phyloP scores from a whole-genome alignment of 257 asterid genomes.

The Przewalskia tangutica region DNA sequence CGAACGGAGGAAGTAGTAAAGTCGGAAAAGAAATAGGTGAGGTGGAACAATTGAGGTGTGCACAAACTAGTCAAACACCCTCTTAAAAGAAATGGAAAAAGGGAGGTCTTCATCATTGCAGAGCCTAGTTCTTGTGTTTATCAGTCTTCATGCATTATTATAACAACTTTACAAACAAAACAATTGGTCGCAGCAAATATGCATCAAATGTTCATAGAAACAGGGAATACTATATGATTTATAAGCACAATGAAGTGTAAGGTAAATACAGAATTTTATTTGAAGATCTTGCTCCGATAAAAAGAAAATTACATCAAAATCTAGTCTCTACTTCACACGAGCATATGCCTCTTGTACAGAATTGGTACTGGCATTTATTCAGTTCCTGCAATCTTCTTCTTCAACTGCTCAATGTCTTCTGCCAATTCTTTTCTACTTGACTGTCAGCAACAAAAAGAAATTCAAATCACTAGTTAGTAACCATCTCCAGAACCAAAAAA shows the following conservation, averaged over 20 bases:
- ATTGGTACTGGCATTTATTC: constrained; percentile 30
- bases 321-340: constrained; percentile 33
- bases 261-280: constrained; percentile 19
- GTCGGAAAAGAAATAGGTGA: neutral
- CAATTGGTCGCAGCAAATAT: neutral
- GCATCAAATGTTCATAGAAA: neutral
- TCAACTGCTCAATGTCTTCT: constrained; percentile 62
- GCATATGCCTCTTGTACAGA: constrained; percentile 29
- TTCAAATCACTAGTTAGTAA: neutral
- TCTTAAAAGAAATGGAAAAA: neutral
- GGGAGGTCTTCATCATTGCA: neutral
- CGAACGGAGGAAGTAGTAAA: neutral
- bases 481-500: neutral
- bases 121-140: neutral
- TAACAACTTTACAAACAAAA: neutral
- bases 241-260: neutral
- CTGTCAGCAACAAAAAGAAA: constrained; percentile 30
- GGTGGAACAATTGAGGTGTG: neutral
- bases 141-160: neutral
- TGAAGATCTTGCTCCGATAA: constrained; percentile 6
- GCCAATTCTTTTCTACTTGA: constrained; percentile 86
- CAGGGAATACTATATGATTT: neutral
- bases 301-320: constrained; percentile 22
- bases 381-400: constrained; percentile 85
- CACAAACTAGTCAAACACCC: neutral